phyloP scores from a whole-genome alignment of 2,329 filamentous ascomycete species.

The Clonostachys rosea region DNA sequence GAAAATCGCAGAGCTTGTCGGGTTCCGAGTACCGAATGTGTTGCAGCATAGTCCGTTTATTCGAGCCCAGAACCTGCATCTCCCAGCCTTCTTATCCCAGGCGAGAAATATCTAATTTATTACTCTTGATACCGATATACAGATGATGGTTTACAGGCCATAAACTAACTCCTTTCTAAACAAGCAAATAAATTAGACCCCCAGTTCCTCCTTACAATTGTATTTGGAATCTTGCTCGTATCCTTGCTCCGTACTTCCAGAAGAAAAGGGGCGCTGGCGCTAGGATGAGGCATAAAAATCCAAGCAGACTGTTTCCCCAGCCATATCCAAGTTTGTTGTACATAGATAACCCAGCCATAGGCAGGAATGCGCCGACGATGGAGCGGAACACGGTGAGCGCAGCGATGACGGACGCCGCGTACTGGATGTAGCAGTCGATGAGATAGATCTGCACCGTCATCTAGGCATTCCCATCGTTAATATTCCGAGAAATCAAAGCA shows the following conservation, averaged over 20 bases:
- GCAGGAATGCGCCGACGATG: constrained; percentile 16
- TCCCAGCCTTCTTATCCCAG: too few species aligned
- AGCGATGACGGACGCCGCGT: constrained; percentile 37
- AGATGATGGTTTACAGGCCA: too few species aligned
- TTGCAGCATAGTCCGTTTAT: too few species aligned
- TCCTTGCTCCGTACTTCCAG: not conserved
- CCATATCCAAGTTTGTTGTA: constrained; percentile 8
- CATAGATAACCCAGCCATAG: constrained; percentile 7
- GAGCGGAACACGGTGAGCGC: constrained; percentile 49
- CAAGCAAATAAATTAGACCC: too few species aligned
- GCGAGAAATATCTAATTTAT: too few species aligned
- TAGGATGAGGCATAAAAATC: constrained; percentile 4
- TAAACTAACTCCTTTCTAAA: too few species aligned
- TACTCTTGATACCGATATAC: too few species aligned
- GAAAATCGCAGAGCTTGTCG: too few species aligned
- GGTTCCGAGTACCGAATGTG: too few species aligned
- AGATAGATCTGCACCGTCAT: constrained; percentile 52
- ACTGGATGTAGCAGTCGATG: constrained; percentile 40
- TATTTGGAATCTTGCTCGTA: not conserved
- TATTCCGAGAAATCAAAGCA: not conserved
- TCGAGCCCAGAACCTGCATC: too few species aligned
- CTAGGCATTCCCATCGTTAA: not conserved
- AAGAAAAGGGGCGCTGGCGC: constrained; percentile 2
- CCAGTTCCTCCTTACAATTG: too few species aligned
- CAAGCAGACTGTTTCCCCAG: constrained; percentile 11